Base-by-base conservation (phyloP, 148 eudicot species). In the Chenopodium album region DNA sequence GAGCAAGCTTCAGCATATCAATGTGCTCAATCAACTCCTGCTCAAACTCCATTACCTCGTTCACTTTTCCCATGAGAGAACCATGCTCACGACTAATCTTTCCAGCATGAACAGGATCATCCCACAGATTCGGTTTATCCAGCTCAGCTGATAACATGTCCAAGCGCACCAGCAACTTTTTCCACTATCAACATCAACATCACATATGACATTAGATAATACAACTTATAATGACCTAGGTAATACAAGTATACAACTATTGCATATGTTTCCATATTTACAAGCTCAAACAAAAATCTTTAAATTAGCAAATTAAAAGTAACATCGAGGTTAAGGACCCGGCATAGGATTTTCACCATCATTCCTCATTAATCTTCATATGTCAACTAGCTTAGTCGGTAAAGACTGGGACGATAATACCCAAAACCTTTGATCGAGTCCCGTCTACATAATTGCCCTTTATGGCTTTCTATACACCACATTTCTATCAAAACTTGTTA, bases 1-100 rank as follows among this genome's bases (percentile, higher is more conserved):
- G 94, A 81, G 99, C 95, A 83, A 96, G 95, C 90, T 90, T 96
- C 87, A 94, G 81, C 98, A 96, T 94, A 82, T 94, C 99, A 82
- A 96, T 92, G 82, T 96, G 98, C 80, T 96, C 99, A 73, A 87
- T 87, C 80, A 96, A 84, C 59, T 92, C 92, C 85, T 83, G 92
- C 90, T 94, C 99, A 89, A 91, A 89, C 34, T 87, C 90, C 85
- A 88, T 90, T 64, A 96, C 94, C 85, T 92, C 99, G 79, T 92
- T 94, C 88, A 94, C 88, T 85, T 89, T 96, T 2, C 94, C 86
- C 87, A 85, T 84, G 13, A 96, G 84, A 19, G 94, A 91, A 78
- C 98, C 99, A 78, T 96, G 95, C 83, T 96, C 99, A 34, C 98
- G 94, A 79, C 98, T 91, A 80, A 96, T 87, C 89, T 84, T 94